Evolutionary conservation across 495 filamentous ascomycete genomes (phyloP), one percentile per base, ranked within the genome.

Genomic region (Lasiosphaeria ovina): DNA sequence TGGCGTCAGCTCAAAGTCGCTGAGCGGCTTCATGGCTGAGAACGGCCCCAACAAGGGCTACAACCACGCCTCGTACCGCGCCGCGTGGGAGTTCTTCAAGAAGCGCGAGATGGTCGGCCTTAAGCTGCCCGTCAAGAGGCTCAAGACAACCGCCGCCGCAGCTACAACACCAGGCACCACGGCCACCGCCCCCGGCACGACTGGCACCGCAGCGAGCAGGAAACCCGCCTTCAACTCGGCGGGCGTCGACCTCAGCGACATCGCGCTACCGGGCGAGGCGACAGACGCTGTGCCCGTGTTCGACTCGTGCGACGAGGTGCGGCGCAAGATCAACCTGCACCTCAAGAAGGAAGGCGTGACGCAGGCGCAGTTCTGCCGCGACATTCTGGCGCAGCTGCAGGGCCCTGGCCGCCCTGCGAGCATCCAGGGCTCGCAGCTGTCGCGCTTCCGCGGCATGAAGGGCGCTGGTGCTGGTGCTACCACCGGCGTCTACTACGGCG

Each of bases 291-390:
- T 85, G 3, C 66, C 67, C 5, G 67, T 85, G 16, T 83, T 69
- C 65, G 82, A 86, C 59, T 79, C 79, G 6, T 87, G 81, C 64
- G 79, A 86, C 62, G 81, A 83, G 60, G 65, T 86, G 36, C 77
- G 81, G 5, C 72, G 69, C 52, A 87, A 85, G 71, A 81, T 87
- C 58, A 71, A 69, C 38, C 74, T 77, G 0, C 74, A 84, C 50
- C 73, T 87, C 4, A 68, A 69, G 35, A 72, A 75, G 50, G 66
- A 73, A 24, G 76, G 74, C 47, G 69, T 84, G 35, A 83, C 77
- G 0, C 76, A 83, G 66, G 79, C 81, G n/a, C 67, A 71, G 49
- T 81, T 87, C 68, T 71, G 73, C 55, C 78, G 81, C 47, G 76
- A 81, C 47, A 62, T 85, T 4, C 64, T 67, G 45, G 73, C 71